These are phyloP conservation scores for Spinacia oleracea DNA, from an alignment of 179 eudicot genomes.

Conservation along the genomic window DNA sequence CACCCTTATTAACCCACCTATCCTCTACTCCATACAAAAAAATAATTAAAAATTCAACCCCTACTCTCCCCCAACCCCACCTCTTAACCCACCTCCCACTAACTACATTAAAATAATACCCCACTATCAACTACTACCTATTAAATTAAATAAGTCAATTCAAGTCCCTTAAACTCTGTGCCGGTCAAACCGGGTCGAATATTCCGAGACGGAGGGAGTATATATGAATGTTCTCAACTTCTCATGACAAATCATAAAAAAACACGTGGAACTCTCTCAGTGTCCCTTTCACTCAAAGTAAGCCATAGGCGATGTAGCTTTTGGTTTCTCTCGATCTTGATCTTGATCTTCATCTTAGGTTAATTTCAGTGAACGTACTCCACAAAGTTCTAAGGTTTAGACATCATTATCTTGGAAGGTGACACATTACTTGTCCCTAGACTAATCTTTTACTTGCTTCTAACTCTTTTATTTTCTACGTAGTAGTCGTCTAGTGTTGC, in stretches of 20 bases:
- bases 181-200: too few species aligned
- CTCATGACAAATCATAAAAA: not conserved
- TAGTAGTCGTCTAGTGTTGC: too few species aligned
- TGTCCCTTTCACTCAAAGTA: constrained; percentile 3
- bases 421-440: constrained; percentile 2
- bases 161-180: too few species aligned
- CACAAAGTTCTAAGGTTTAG: constrained; percentile 8
- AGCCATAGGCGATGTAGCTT: not conserved
- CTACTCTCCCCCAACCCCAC: too few species aligned
- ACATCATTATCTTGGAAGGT: constrained; percentile 4
- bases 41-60: too few species aligned
- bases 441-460: not conserved
- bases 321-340: not conserved
- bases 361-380: not conserved
- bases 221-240: not conserved
- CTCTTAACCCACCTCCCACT: too few species aligned
- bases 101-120: too few species aligned
- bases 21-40: too few species aligned
- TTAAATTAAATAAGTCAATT: too few species aligned
- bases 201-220: too few species aligned
- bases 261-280: not conserved
- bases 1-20: too few species aligned
- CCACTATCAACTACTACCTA: too few species aligned
- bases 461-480: not conserved
- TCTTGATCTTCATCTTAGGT: not conserved